Conservation (phyloP, 768 basidiomycete genomes). For the Pulveroboletus sp. region DNA sequence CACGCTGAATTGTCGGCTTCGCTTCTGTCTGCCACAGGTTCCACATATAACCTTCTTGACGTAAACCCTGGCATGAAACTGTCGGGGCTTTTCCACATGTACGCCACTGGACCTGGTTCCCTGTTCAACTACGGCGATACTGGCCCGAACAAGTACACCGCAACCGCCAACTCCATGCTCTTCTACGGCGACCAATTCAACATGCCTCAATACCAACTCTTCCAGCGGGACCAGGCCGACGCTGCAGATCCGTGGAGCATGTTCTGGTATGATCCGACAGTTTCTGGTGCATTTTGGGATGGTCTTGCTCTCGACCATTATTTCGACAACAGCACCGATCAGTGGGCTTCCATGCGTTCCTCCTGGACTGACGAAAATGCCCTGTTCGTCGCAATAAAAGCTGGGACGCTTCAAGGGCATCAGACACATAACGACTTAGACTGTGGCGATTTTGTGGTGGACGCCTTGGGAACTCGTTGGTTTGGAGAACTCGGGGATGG, state of each 20-base stretch:
- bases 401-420: constrained; percentile 72
- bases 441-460: constrained; percentile 91
- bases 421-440: constrained; percentile 97
- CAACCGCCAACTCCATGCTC: constrained; percentile 87
- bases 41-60: constrained; percentile 66
- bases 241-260: constrained; percentile 82
- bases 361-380: constrained; percentile 89
- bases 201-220: constrained; percentile 72
- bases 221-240: constrained; percentile 87
- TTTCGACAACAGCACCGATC: constrained; percentile 68
- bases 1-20: constrained; percentile 86
- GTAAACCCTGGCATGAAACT: constrained; percentile 65
- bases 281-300: constrained; percentile 90
- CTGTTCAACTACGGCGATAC: constrained; percentile 64
- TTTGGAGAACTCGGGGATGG: constrained; percentile 91
- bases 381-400: constrained; percentile 85
- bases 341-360: constrained; percentile 90
- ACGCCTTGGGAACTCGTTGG: constrained; percentile 91
- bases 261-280: constrained; percentile 90
- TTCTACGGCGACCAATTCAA: constrained; percentile 70
- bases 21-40: constrained; percentile 82
- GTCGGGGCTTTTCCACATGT: constrained; percentile 90
- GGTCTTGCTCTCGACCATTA: constrained; percentile 74
- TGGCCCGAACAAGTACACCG: constrained; percentile 88
- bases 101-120: constrained; percentile 76